Base-by-base conservation (phyloP, 176 grass and related monocot species). In the Urochloa ruziziensis region DNA sequence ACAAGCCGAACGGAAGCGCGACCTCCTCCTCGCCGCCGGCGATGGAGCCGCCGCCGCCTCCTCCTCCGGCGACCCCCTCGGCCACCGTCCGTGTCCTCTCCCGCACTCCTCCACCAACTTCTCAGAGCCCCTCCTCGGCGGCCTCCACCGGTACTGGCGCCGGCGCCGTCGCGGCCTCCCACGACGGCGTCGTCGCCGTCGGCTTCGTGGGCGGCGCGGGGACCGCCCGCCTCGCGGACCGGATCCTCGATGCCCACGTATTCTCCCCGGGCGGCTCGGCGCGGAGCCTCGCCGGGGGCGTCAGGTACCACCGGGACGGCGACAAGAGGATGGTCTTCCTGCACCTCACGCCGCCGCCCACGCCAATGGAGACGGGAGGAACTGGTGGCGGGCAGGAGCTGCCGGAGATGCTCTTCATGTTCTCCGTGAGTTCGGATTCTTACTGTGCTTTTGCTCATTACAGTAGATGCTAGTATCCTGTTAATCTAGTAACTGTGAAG, bases 381-480 rank as follows among this genome's bases (percentile, higher is more conserved):
- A 9, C 9, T 27, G 57, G 80, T 46, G 63, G 72, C 1, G 75
- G 25, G 2, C 91, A 12, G 43, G 43, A 97, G 28, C 89, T 95
- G 7, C 80, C 78, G 17, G 91, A 89, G 72, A 89, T 90, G 78
- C 92, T 98, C 84, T 98, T 93, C 84, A 91, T 90, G 65, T 95
- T 98, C 88, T 98, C 87, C 43, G 92, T 98, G 54, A 95, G 95
- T 79, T 37, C 40, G 67, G 33, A 11, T 35, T 57, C 46, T 44
- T 73, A 23, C 56, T 70, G 17, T 24, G 16, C 39, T 53, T 35
- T 88, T 77, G 16, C 25, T 77, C 58, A 54, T 64, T 25, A 30
- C 10, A 56, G 48, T 54, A 74, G 4, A 7, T 34, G 18, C 4
- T 53, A 48, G 3, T 2, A 11, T 51, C 3, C 6, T 73, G 8